Evolutionary conservation across 257 asterid species (phyloP).

Genomic region (Fraxinus excelsior): DNA sequence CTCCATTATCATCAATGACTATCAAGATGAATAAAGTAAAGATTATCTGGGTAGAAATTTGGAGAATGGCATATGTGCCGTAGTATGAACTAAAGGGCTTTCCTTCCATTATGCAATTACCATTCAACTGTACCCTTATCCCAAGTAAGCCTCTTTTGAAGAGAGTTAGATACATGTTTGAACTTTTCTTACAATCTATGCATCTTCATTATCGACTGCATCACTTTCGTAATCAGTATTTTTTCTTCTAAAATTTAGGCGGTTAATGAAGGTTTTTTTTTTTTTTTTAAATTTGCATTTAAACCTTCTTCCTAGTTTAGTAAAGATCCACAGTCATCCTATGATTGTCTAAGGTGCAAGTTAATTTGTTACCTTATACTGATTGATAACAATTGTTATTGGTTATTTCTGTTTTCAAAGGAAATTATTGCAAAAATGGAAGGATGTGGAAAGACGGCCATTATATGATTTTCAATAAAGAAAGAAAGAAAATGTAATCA

Average conservation of each 20-base stretch:
- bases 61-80: not conserved
- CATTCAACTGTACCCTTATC: not conserved
- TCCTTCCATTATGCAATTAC: not conserved
- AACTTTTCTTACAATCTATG: not conserved
- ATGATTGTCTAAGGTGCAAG: too few relatives aligned
- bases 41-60: not conserved
- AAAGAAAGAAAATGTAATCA: not conserved
- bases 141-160: not conserved
- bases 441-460: not conserved
- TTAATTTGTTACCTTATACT: too few relatives aligned
- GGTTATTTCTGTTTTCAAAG: conserved; percentile 5
- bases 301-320: not conserved
- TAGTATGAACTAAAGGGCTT: not conserved
- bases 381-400: too few relatives aligned
- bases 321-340: not conserved
- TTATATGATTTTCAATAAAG: not conserved
- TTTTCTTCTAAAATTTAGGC: not conserved
- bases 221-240: not conserved
- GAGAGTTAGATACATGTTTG: not conserved
- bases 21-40: not conserved
- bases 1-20: not conserved
- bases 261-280: not conserved
- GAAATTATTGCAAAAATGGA: not conserved
- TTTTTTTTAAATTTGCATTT: not conserved
- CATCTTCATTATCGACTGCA: not conserved